phyloP scores from a whole-genome alignment of 306 rosid genomes.

The Cotoneaster glaucophyllus region DNA sequence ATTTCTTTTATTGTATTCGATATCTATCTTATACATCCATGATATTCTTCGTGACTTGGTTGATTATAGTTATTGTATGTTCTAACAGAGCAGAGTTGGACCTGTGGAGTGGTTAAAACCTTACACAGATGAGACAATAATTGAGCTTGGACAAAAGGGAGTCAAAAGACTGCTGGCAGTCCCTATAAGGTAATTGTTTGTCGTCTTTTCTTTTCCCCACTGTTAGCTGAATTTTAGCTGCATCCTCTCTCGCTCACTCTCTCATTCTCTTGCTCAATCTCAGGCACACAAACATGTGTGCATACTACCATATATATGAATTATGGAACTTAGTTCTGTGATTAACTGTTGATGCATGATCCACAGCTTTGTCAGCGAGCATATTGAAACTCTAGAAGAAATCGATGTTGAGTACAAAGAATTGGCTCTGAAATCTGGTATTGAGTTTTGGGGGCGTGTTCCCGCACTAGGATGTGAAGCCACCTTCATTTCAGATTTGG shows the following conservation, averaged over 20 bases:
- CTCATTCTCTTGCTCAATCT: background rate
- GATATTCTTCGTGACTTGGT: background rate
- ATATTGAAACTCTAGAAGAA: conserved; percentile 96
- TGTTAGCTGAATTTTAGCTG: background rate
- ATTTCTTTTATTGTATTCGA: background rate
- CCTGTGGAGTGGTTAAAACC: conserved; percentile 99
- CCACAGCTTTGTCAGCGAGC: conserved; percentile 98
- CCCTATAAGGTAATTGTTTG: conserved; percentile 68
- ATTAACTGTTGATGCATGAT: conserved; percentile 19
- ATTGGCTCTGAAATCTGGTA: conserved; percentile 81
- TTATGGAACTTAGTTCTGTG: background rate
- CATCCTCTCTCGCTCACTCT: background rate
- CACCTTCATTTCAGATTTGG: conserved; percentile 91
- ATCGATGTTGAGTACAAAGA: conserved; percentile 98
- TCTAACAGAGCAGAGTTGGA: conserved; percentile 93
- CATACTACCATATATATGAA: background rate
- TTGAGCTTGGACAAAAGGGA: conserved; percentile 91
- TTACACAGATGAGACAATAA: conserved; percentile 89
- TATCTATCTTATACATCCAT: background rate
- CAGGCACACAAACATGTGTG: background rate
- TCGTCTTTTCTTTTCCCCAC: background rate
- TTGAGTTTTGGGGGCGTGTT: conserved; percentile 94
- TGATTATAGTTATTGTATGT: conserved; percentile 11
- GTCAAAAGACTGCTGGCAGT: conserved; percentile 86
- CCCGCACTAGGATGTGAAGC: conserved; percentile 97